These are phyloP conservation scores for Herpetomonas samuelpessoai DNA, from an alignment of 208 protist species.

Conservation along the genomic window DNA sequence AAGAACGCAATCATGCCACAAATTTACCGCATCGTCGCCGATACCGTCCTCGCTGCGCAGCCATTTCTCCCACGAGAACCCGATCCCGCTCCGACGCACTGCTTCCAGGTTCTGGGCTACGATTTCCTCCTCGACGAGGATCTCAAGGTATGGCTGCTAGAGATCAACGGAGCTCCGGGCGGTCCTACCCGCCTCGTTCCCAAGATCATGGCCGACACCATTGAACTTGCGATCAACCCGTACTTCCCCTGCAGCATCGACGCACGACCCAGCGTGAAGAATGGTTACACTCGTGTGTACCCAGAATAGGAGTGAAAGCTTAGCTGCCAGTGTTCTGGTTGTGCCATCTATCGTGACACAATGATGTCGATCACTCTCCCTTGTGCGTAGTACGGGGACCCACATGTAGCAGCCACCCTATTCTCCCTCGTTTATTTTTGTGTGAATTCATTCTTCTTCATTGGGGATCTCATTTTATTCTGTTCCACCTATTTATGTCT, in stretches of 20 bases:
- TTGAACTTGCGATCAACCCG: constrained; percentile 61
- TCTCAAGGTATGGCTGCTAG: constrained; percentile 62
- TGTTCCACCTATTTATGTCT: too few relatives aligned
- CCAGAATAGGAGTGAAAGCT: constrained; percentile 18
- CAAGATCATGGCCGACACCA: constrained; percentile 64
- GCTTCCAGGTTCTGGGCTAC: constrained; percentile 74
- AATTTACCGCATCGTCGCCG: constrained; percentile 65
- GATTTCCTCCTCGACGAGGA: constrained; percentile 69
- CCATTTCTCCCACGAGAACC: constrained; percentile 39
- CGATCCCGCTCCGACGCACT: constrained; percentile 26
- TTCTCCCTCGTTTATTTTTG: background rate
- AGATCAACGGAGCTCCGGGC: constrained; percentile 66
- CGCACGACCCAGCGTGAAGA: constrained; percentile 21
- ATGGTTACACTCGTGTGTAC: constrained; percentile 60
- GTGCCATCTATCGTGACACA: too few relatives aligned
- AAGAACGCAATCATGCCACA: constrained; percentile 64
- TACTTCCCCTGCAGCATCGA: constrained; percentile 51
- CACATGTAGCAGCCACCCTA: background rate
- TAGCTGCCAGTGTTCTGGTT: too few relatives aligned
- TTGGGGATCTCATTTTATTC: too few relatives aligned
- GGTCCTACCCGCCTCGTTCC: constrained; percentile 53
- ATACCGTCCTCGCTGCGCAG: constrained; percentile 52
- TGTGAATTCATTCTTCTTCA: too few relatives aligned
- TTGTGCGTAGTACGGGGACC: too few relatives aligned
- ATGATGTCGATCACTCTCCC: too few relatives aligned